Conservation (phyloP, 805 yeast genomes). For the Maudiozyma serrabonitensis region DNA sequence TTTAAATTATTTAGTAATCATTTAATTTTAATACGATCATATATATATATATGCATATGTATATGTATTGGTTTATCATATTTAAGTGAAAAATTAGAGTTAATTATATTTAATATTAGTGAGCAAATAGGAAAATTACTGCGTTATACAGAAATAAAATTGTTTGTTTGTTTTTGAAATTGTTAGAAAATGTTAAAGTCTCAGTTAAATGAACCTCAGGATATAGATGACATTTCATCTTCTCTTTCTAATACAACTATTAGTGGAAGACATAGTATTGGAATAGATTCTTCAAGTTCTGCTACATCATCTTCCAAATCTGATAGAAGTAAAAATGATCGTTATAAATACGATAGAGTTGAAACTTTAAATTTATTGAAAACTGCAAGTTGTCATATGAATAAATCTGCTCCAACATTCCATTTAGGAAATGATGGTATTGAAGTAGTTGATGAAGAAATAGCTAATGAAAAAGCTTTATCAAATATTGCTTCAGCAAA, state of each 20-base stretch:
- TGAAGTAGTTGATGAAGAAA: constrained; percentile 3
- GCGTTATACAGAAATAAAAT: no score
- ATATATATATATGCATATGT: no score
- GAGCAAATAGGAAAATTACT: no score
- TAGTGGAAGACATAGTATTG: neutral
- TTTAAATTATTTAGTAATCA: no score
- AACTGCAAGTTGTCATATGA: neutral
- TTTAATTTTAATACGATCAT: no score
- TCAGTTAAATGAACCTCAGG: neutral
- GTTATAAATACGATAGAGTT: constrained; percentile 1
- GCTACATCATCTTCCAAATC: neutral
- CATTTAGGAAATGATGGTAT: constrained; percentile 1
- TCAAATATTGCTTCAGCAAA: constrained; percentile 13
- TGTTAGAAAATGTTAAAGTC: neutral
- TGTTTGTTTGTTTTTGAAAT: neutral
- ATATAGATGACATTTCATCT: neutral
- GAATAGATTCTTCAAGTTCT: neutral
- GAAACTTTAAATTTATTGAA: constrained; percentile 4
- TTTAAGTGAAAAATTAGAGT: no score
- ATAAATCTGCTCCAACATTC: constrained; percentile 4
- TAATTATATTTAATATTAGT: no score
- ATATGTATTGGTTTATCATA: no score
- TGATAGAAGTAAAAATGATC: neutral
- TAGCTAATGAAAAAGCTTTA: constrained; percentile 2
- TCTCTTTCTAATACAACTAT: neutral